These are phyloP conservation scores for Lagenidium giganteum DNA, from an alignment of 352 stramenopile genomes.

Conservation along the genomic window DNA sequence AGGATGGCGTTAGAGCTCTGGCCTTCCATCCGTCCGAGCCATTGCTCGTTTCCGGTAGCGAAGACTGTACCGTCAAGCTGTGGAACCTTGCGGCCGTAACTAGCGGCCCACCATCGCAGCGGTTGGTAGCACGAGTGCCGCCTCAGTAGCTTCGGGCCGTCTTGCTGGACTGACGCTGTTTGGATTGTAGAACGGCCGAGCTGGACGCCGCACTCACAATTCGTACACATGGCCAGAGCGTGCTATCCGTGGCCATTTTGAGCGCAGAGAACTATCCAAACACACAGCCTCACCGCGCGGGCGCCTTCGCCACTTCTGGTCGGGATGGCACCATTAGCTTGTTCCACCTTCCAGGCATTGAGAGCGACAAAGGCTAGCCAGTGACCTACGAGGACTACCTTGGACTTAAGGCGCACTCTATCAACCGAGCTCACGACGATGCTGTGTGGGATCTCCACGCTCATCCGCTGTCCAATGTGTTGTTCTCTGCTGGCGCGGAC, in stretches of 20 bases:
- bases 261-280: conserved; percentile 71
- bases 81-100: conserved; percentile 71
- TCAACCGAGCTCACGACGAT: conserved; percentile 78
- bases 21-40: conserved; percentile 80
- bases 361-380: conserved; percentile 66
- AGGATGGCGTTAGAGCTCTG: conserved; percentile 77
- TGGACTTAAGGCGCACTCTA: conserved; percentile 48
- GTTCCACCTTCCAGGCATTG: conserved; percentile 45
- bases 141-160: background rate
- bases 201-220: conserved; percentile 76
- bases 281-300: conserved; percentile 33
- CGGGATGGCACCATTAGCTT: conserved; percentile 73
- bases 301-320: conserved; percentile 65
- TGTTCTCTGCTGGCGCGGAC: conserved; percentile 79
- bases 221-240: conserved; percentile 65
- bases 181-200: conserved; percentile 42
- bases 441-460: conserved; percentile 80
- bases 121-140: conserved; percentile 20
- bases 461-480: conserved; percentile 73
- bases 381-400: conserved; percentile 75
- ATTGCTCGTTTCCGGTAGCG: conserved; percentile 75
- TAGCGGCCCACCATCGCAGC: conserved; percentile 58
- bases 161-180: background rate
- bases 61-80: conserved; percentile 82
- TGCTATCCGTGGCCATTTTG: conserved; percentile 69